Conservation (phyloP, 2,329 filamentous ascomycete genomes). For the Trichoderma koningiopsis region DNA sequence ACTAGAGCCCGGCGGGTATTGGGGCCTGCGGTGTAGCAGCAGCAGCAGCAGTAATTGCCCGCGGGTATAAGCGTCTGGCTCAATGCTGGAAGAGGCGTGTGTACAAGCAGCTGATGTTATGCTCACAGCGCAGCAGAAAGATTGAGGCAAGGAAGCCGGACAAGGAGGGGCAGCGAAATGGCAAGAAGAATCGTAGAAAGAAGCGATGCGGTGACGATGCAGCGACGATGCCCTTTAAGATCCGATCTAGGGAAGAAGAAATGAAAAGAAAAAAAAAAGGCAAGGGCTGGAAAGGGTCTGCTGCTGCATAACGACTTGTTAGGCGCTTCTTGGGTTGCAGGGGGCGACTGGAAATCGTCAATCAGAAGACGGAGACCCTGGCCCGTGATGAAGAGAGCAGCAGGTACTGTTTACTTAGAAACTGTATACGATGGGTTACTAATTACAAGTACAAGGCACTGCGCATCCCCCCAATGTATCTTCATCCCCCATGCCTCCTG, state of each 20-base stretch:
- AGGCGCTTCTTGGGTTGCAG: constrained; percentile 17
- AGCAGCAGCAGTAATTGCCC: neutral
- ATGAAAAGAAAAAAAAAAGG: neutral
- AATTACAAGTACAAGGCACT: neutral
- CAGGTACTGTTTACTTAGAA: neutral
- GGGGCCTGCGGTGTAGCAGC: neutral
- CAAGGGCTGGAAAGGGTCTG: constrained; percentile 16
- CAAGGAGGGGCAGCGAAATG: neutral
- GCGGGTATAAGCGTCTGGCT: neutral
- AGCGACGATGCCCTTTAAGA: constrained; percentile 7
- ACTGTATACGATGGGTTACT: fast-evolving
- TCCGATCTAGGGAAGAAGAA: neutral
- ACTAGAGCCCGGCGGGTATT: neutral
- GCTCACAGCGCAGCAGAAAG: neutral
- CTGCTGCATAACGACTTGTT: constrained; percentile 1
- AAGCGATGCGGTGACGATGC: constrained; percentile 8
- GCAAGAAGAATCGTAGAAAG: constrained; percentile 8
- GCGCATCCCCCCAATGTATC: neutral
- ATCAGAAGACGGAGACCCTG: neutral
- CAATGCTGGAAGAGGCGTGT: neutral
- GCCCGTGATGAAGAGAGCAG: neutral
- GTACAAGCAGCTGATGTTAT: neutral
- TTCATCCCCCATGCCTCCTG: constrained; percentile 5
- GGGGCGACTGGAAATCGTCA: constrained; percentile 13
- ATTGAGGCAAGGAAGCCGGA: neutral